Conservation (phyloP, 495 filamentous ascomycete species). For the Podospora anserina region DNA sequence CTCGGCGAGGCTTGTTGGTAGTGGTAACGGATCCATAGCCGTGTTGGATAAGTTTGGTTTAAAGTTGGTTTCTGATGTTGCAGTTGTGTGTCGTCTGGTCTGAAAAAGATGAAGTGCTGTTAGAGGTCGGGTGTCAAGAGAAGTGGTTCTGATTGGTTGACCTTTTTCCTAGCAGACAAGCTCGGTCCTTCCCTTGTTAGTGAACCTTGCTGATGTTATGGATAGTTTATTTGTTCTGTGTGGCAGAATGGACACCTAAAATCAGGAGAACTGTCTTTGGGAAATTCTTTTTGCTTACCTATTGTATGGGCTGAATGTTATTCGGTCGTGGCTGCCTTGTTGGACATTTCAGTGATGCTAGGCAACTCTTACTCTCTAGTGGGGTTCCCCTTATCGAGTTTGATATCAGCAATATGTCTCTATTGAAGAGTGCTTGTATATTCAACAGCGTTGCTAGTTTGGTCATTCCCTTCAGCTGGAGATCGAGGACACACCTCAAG, state of each 20-base stretch:
- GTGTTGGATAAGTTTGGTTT: not conserved
- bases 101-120: not conserved
- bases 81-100: not conserved
- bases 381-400: too few species aligned
- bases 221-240: not conserved
- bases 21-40: constrained; percentile 30
- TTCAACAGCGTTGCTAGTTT: not conserved
- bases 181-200: not conserved
- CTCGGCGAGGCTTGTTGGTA: constrained; percentile 41
- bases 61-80: not conserved
- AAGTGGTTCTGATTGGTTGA: not conserved
- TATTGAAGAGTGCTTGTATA: too few species aligned
- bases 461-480: not conserved
- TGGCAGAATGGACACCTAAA: not conserved
- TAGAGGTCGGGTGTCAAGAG: constrained; percentile 1
- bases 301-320: not conserved
- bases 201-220: not conserved
- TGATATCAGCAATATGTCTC: too few species aligned
- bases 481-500: not conserved
- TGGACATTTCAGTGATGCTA: too few species aligned
- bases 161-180: not conserved
- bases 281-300: not conserved
- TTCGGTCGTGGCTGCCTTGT: too few species aligned
- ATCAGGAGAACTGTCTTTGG: not conserved
- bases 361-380: too few species aligned